phyloP scores from a whole-genome alignment of 2,329 filamentous ascomycete genomes.

The Immersiporthe knoxdaviesiana region DNA sequence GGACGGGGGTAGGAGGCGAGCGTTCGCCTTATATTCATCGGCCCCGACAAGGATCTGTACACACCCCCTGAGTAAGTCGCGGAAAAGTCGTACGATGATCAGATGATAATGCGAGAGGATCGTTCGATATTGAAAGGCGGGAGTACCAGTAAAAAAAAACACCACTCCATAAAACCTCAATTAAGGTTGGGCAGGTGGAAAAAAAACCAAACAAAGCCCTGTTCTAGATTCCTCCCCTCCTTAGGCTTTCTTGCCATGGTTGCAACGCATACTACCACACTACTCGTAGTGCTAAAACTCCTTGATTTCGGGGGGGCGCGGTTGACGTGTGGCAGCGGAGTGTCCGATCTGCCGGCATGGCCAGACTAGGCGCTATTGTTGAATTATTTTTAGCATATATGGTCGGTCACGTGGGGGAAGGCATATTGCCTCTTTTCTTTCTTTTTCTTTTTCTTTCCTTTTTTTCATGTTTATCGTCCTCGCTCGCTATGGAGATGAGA shows the following conservation, averaged over 20 bases:
- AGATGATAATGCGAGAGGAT: background rate
- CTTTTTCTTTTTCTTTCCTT: too few species aligned
- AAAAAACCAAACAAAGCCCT: too few species aligned
- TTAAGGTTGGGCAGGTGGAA: background rate
- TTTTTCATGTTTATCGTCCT: background rate
- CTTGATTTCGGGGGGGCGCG: background rate
- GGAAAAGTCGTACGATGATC: constrained; percentile 23
- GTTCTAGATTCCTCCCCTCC: background rate
- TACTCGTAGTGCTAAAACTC: background rate
- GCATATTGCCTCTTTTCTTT: too few species aligned
- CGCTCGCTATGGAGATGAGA: too few species aligned
- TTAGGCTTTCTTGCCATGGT: background rate
- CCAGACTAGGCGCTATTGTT: background rate
- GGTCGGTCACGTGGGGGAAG: background rate
- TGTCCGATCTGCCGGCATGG: background rate
- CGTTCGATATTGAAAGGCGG: background rate
- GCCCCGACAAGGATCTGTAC: background rate
- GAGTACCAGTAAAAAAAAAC: background rate
- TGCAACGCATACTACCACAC: background rate
- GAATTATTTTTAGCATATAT: background rate
- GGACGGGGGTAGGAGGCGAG: background rate
- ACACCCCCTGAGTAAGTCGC: background rate
- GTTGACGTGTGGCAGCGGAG: background rate
- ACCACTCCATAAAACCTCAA: background rate
- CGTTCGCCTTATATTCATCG: background rate